Base-by-base conservation (phyloP, 345 rosid genomes). In the Euphorbia peplus region DNA sequence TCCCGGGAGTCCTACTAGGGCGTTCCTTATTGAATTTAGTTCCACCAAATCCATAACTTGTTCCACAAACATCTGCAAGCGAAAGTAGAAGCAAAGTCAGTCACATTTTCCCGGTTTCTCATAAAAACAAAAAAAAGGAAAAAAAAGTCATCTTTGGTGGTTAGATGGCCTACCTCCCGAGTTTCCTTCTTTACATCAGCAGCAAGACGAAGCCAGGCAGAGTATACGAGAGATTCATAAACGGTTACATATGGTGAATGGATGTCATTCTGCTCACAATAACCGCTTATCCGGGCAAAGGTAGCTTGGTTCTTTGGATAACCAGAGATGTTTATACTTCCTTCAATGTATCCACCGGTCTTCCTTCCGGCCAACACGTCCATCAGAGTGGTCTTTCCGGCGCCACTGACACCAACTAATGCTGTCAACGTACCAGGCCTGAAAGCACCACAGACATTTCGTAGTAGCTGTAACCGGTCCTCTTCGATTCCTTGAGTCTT, bases 341-440 rank as follows among this genome's bases (percentile, higher is more conserved):
- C 95, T 80, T 90, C 88, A 13, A 80, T 80, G 62, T 82, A 86
- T 0, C 96, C 93, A 13, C 86, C 83, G 0, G 88, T 90, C 78
- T 91, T 91, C 64, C 97, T 84, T 39, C 88, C 88, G 5, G 88
- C 83, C 54, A 86, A 71, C 10, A 91, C 95, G 67, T 91, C 97
- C 86, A 91, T 87, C 69, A 91, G 78, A 0, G 97, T 91, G 28
- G 97, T 91, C 78, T 88, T 91, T 15, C 97, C 97, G 9, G 97
- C 97, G 26, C 97, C 97, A 63, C 92, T 88, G 0, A 88, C 88
- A 2, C 97, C 97, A 52, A 91, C 85, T 14, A 88, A 74, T n/a
- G 95, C 91, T 68, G 95, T 88, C 71, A 91, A 72, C 19, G 85
- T 72, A 18, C 97, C 97, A 1, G 95, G 97, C 69, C 87, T 87